Conservation (phyloP, 208 protist species). For the Tritrichomonas musculus region DNA sequence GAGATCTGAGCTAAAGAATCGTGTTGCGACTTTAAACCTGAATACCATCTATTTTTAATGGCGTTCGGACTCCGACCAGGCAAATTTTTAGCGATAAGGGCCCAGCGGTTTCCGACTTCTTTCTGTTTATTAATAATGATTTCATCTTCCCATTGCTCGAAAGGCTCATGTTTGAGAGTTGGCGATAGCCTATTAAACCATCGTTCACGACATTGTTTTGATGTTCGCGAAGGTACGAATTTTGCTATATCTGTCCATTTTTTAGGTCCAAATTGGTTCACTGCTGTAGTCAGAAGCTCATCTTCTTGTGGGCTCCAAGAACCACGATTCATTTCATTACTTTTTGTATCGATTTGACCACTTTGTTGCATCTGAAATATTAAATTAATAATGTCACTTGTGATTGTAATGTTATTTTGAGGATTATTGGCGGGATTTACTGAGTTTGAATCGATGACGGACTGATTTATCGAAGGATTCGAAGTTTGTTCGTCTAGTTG, state of each 20-base stretch:
- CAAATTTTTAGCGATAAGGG: not conserved
- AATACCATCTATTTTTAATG: conserved; percentile 17
- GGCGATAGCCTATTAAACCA: not conserved
- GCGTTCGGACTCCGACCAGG: not conserved
- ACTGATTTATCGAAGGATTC: too few species aligned
- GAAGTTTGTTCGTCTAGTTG: too few species aligned
- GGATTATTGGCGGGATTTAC: too few species aligned
- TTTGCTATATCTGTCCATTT: conserved; percentile 15
- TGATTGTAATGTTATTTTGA: too few species aligned
- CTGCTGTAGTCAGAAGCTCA: not conserved
- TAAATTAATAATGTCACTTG: too few species aligned
- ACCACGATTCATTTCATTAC: too few species aligned
- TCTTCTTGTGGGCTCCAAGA: conserved; percentile 3
- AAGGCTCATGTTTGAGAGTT: not conserved
- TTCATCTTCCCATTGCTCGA: not conserved
- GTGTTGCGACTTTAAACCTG: not conserved
- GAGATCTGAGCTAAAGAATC: not conserved
- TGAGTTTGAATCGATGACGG: too few species aligned
- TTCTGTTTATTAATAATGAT: conserved; percentile 18
- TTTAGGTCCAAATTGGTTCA: not conserved
- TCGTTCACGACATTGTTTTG: not conserved
- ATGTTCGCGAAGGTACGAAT: not conserved
- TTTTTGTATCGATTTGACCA: too few species aligned
- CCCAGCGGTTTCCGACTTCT: not conserved
- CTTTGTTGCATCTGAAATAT: too few species aligned